These are phyloP conservation scores for Schizochytrium sp. DNA, from an alignment of 108 stramenopile species.

Conservation along the genomic window DNA sequence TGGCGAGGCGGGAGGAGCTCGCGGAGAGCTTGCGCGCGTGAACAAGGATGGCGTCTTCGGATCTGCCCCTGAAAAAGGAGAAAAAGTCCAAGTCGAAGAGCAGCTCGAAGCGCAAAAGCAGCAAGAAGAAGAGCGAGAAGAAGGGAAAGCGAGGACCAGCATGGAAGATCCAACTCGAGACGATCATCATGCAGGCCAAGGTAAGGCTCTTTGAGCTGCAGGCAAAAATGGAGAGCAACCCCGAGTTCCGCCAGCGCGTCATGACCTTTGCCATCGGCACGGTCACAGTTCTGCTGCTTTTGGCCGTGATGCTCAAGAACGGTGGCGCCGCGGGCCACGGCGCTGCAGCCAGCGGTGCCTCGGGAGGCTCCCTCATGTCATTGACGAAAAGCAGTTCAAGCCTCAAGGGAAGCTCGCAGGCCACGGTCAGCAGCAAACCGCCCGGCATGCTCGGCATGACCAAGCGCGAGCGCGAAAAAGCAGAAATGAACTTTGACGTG, in stretches of 20 bases:
- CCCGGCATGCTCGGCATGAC: background rate
- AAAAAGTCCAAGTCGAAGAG: background rate
- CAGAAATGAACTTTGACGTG: background rate
- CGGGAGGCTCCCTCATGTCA: background rate
- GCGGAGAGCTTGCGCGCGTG: no score
- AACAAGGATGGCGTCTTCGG: no score
- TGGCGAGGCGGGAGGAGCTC: no score
- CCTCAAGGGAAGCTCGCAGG: background rate
- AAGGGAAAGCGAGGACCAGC: conserved; percentile 6
- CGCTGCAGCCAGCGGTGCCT: background rate
- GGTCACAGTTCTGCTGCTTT: background rate
- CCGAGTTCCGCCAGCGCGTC: background rate
- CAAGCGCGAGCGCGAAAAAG: conserved; percentile 9
- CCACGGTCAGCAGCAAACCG: background rate
- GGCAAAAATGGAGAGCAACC: background rate
- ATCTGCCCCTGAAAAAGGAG: no score
- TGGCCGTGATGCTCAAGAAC: background rate
- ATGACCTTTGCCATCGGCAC: background rate
- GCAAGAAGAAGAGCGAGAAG: background rate
- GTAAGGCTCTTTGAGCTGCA: background rate
- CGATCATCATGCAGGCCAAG: background rate
- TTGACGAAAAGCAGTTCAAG: background rate
- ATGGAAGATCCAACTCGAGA: background rate
- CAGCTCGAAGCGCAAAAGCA: background rate
- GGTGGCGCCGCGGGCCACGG: background rate